A percentile compares a stretch with the other conserved stretches of the same genome.
These are phyloP conservation scores for Leptodermis oblonga DNA, from an alignment of 257 asterid genomes.

Conservation along the genomic window DNA sequence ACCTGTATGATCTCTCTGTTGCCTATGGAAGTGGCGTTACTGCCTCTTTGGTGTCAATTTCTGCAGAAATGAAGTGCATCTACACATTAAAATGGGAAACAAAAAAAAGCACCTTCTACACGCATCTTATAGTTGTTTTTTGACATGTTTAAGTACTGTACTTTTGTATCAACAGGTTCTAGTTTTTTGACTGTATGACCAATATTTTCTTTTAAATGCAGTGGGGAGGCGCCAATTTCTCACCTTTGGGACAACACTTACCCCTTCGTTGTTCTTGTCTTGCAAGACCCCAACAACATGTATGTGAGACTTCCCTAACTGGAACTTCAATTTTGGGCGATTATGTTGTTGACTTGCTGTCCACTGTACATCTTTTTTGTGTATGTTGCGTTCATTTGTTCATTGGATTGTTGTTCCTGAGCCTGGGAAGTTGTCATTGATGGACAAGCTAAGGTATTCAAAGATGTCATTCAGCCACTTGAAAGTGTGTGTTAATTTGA, in stretches of 20 bases:
- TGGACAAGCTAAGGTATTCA: conserved; percentile 94
- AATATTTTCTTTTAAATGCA: conserved; percentile 38
- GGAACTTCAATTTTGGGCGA: too few relatives aligned
- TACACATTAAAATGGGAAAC: not conserved
- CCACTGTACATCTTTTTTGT: not conserved
- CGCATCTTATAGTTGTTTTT: not conserved
- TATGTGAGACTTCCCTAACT: conserved; percentile 30
- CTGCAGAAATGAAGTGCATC: not conserved
- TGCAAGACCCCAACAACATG: conserved; percentile 51
- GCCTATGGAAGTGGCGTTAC: too few relatives aligned
- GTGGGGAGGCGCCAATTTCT: conserved; percentile 63
- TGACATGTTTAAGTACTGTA: not conserved
- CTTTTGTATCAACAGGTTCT: not conserved
- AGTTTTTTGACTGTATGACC: conserved; percentile 6
- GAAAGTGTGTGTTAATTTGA: conserved; percentile 82
- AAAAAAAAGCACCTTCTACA: not conserved
- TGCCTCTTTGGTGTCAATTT: not conserved
- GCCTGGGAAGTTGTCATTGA: conserved; percentile 79
- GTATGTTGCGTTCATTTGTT: too few relatives aligned
- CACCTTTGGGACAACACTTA: conserved; percentile 49
- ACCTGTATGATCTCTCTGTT: too few relatives aligned
- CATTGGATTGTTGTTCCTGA: conserved; percentile 11
- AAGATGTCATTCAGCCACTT: conserved; percentile 93
- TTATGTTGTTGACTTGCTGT: not conserved
- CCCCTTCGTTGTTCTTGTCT: conserved; percentile 48